Conservation (phyloP, 441 rosid genomes). For the Pelargonium myrrhifolium region DNA sequence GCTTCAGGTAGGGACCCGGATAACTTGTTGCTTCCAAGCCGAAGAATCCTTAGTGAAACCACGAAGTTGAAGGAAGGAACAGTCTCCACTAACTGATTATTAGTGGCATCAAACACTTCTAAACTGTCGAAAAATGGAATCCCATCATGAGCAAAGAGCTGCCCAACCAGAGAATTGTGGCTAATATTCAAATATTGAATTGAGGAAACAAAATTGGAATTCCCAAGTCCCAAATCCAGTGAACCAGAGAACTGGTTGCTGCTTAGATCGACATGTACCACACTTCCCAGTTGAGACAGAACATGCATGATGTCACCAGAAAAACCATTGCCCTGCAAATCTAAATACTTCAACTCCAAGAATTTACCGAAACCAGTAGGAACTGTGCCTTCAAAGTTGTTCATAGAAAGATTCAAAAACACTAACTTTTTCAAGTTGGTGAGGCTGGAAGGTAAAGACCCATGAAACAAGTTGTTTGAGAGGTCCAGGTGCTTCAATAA, state of each 20-base stretch:
- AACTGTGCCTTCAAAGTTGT: constrained; percentile 42
- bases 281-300: constrained; percentile 42
- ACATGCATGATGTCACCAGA: constrained; percentile 62
- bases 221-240: constrained; percentile 59
- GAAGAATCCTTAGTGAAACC: constrained; percentile 61
- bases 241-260: constrained; percentile 61
- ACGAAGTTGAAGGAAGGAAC: constrained; percentile 61
- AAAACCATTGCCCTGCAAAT: constrained; percentile 53
- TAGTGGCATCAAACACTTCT: constrained; percentile 81
- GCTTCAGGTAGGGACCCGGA: constrained; percentile 59
- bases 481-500: constrained; percentile 56
- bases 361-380: constrained; percentile 47
- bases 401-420: constrained; percentile 50
- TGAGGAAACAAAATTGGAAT: constrained; percentile 50
- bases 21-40: constrained; percentile 55
- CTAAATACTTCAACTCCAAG: constrained; percentile 46
- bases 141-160: constrained; percentile 70
- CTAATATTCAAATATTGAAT: constrained; percentile 59
- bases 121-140: constrained; percentile 71
- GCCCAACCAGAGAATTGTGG: constrained; percentile 49
- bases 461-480: constrained; percentile 48
- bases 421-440: constrained; percentile 34
- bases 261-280: constrained; percentile 56
- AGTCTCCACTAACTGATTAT: constrained; percentile 50
- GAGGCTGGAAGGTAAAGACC: constrained; percentile 45